These are phyloP conservation scores for Mucor plumbeus DNA, from an alignment of 371 early-diverging fungal genomes.

Conservation along the genomic window DNA sequence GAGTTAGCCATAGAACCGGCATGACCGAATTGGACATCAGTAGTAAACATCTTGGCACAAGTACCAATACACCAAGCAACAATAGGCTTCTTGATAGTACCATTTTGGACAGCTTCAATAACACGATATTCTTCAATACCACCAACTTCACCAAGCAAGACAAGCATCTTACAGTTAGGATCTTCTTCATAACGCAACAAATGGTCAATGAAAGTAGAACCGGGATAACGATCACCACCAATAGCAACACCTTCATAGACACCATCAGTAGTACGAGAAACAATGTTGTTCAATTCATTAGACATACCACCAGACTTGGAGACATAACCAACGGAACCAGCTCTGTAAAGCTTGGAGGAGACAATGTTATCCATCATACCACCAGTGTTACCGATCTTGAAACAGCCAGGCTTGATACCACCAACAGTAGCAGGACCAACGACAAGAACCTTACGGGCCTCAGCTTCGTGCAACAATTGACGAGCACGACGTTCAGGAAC, in stretches of 20 bases:
- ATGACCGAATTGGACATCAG: constrained; percentile 98
- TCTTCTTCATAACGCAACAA: constrained; percentile 93
- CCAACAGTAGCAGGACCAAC: constrained; percentile 99
- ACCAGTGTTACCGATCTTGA: constrained; percentile 99
- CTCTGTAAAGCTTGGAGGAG: constrained; percentile 92
- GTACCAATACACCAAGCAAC: constrained; percentile 99
- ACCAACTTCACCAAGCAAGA: constrained; percentile 97
- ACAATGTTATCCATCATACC: constrained; percentile 99
- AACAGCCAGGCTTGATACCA: constrained; percentile 98
- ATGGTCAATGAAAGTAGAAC: constrained; percentile 98
- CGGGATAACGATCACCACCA: constrained; percentile 98
- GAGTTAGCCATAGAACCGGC: constrained; percentile 98
- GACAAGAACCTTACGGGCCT: constrained; percentile 82
- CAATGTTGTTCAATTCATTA: constrained; percentile 98
- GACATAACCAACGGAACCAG: constrained; percentile 97
- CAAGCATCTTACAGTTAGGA: constrained; percentile 92
- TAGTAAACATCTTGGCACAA: constrained; percentile 97
- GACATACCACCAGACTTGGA: constrained; percentile 99
- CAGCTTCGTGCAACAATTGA: constrained; percentile 85
- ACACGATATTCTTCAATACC: constrained; percentile 97
- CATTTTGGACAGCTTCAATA: constrained; percentile 88
- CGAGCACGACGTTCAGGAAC: constrained; percentile 97
- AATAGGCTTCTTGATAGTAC: constrained; percentile 94
- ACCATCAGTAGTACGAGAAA: constrained; percentile 94
- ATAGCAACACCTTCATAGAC: constrained; percentile 99